Percentiles rank a stretch among this genome's conserved stretches.
phyloP scores from a whole-genome alignment of 1,139 yeast genomes.

The Lodderomyces oxycetoniae region DNA sequence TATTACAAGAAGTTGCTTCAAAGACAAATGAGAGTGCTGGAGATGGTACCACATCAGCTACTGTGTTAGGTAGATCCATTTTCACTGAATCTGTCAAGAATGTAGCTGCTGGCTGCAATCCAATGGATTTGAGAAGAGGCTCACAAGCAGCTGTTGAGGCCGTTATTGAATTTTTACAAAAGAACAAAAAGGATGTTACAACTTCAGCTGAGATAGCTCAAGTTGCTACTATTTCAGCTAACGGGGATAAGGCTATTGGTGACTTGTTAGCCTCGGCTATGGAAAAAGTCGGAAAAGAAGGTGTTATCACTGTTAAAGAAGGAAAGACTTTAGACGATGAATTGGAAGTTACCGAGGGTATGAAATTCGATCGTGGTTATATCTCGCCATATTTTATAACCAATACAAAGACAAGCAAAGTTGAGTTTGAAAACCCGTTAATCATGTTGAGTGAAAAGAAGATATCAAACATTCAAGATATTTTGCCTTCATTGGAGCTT shows the following conservation, averaged over 20 bases:
- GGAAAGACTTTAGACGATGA: constrained; percentile 97
- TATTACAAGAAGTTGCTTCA: constrained; percentile 96
- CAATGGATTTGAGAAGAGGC: constrained; percentile 99
- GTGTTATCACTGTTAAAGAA: constrained; percentile 96
- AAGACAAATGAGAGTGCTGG: constrained; percentile 98
- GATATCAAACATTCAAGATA: constrained; percentile 86
- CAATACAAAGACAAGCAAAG: constrained; percentile 93
- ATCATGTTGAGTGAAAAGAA: constrained; percentile 90
- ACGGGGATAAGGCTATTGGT: constrained; percentile 95
- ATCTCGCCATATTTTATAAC: constrained; percentile 98
- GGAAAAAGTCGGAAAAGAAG: constrained; percentile 99
- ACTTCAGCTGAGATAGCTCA: constrained; percentile 97
- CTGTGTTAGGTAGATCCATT: constrained; percentile 94
- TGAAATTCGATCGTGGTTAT: constrained; percentile 98
- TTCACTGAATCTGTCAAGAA: constrained; percentile 97
- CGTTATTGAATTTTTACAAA: constrained; percentile 81
- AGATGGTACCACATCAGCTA: constrained; percentile 98
- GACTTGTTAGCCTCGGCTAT: constrained; percentile 90
- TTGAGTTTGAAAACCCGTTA: constrained; percentile 95
- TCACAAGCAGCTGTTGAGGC: constrained; percentile 98
- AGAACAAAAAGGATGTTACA: constrained; percentile 94
- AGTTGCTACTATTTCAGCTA: constrained; percentile 98
- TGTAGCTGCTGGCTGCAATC: constrained; percentile 99
- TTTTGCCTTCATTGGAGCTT: constrained; percentile 89
- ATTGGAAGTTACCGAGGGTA: constrained; percentile 97